Evolutionary conservation across 108 stramenopile genomes (phyloP).

Genomic region (Craspedostauros australis): DNA sequence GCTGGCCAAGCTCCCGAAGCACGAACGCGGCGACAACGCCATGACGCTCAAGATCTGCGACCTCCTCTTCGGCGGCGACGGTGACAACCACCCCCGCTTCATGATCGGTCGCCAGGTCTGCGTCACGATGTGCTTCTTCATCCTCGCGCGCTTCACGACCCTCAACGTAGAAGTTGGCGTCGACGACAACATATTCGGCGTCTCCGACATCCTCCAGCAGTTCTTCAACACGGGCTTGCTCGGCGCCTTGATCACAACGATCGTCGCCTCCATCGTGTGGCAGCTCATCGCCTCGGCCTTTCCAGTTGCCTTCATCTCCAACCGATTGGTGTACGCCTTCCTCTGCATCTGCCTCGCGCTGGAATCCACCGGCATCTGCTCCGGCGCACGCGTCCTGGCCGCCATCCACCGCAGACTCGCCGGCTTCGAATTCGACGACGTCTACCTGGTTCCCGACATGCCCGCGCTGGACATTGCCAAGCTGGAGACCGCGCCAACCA

Average conservation of each 20-base stretch:
- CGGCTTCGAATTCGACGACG: conserved; percentile 35
- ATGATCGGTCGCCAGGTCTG: conserved; percentile 53
- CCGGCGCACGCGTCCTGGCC: conserved; percentile 32
- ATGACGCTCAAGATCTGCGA: conserved; percentile 23
- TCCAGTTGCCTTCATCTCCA: conserved; percentile 46
- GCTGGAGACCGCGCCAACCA: too few species aligned
- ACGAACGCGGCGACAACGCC: conserved; percentile 15
- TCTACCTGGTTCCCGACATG: conserved; percentile 25
- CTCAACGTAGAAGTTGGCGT: conserved; percentile 15
- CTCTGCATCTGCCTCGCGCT: conserved; percentile 43
- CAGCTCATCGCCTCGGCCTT: conserved; percentile 41
- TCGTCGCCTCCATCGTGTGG: conserved; percentile 47
- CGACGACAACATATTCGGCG: conserved; percentile 41
- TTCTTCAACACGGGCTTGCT: conserved; percentile 53
- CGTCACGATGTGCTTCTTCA: conserved; percentile 42
- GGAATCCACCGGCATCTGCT: conserved; percentile 45
- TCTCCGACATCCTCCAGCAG: conserved; percentile 30
- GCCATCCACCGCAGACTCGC: conserved; percentile 15
- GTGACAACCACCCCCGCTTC: conserved; percentile 20
- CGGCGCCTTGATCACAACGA: conserved; percentile 47
- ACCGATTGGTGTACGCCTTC: conserved; percentile 37
- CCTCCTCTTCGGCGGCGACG: conserved; percentile 22
- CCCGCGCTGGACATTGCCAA: too few species aligned
- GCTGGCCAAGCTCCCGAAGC: conserved; percentile 37
- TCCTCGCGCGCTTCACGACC: conserved; percentile 46